phyloP scores from a whole-genome alignment of 2,329 filamentous ascomycete genomes.

The Aspergillus sp. region DNA sequence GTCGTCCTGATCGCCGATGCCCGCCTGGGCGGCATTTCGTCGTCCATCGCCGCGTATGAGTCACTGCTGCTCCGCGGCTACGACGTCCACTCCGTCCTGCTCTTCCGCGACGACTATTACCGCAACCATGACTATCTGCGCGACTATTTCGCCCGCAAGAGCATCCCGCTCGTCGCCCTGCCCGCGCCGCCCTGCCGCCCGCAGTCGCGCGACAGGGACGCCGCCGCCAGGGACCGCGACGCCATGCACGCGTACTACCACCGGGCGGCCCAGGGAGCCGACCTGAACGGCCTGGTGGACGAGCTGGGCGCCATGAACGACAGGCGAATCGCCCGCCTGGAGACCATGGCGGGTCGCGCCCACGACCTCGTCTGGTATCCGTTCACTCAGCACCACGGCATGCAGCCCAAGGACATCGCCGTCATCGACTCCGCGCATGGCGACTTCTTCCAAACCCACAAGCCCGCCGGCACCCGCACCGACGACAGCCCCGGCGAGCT shows the following conservation, averaged over 20 bases:
- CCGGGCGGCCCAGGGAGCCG: constrained; percentile 29
- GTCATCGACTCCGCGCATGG: constrained; percentile 73
- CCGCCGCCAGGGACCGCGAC: constrained; percentile 41
- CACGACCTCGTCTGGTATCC: constrained; percentile 70
- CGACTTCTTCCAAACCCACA: constrained; percentile 63
- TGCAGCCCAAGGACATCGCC: constrained; percentile 54
- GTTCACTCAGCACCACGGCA: constrained; percentile 67
- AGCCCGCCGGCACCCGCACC: constrained; percentile 8
- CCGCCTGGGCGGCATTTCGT: constrained; percentile 67
- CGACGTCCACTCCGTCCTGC: constrained; percentile 58
- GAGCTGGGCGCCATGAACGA: constrained; percentile 47
- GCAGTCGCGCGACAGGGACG: constrained; percentile 15
- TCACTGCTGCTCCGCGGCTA: constrained; percentile 70
- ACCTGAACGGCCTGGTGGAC: constrained; percentile 40
- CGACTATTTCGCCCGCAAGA: constrained; percentile 55
- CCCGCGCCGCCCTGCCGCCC: constrained; percentile 49
- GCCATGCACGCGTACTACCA: constrained; percentile 58
- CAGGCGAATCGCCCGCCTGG: constrained; percentile 48
- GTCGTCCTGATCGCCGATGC: constrained; percentile 66
- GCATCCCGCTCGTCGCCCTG: constrained; percentile 49
- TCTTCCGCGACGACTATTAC: constrained; percentile 59
- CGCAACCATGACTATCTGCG: constrained; percentile 59
- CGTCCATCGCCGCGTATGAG: constrained; percentile 72
- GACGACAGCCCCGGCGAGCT: constrained; percentile 31
- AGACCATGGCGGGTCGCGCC: constrained; percentile 53